Evolutionary conservation across 73 alveolate genomes (phyloP).

Genomic region (Blepharisma stoltei): DNA sequence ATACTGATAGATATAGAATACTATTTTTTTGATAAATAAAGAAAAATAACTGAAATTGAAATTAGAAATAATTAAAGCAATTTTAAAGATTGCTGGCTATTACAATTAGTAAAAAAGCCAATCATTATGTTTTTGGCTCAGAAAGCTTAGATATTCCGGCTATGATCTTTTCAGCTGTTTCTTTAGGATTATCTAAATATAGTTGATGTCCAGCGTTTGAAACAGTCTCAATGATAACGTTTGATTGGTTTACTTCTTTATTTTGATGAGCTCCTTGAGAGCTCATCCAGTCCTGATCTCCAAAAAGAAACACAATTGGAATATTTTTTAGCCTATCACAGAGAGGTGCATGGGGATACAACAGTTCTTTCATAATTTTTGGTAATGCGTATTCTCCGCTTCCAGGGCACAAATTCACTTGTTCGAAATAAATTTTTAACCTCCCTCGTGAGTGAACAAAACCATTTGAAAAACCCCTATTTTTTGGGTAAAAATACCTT

Average conservation of each 20-base stretch:
- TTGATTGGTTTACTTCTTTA: background rate
- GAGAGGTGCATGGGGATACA: background rate
- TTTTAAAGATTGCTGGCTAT: too few species aligned
- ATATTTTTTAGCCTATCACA: background rate
- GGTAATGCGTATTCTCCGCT: background rate
- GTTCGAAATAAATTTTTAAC: conserved; percentile 19
- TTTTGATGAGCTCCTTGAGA: conserved; percentile 12
- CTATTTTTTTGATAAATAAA: too few species aligned
- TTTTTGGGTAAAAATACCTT: too few species aligned
- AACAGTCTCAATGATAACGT: conserved; percentile 23
- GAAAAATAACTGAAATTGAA: too few species aligned
- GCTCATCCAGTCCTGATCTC: conserved; percentile 44
- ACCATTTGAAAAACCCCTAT: too few species aligned
- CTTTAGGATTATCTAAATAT: conserved; percentile 51
- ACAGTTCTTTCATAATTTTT: background rate
- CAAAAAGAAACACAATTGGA: conserved; percentile 35
- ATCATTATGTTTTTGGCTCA: too few species aligned
- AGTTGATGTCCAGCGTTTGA: conserved; percentile 52
- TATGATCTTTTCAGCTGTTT: background rate
- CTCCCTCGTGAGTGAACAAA: too few species aligned
- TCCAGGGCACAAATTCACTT: background rate
- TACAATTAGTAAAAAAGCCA: too few species aligned
- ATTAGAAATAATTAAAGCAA: too few species aligned
- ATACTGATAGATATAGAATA: too few species aligned
- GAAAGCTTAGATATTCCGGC: background rate